Conservation (phyloP, 441 rosid species). For the Syzygium syzygioides region DNA sequence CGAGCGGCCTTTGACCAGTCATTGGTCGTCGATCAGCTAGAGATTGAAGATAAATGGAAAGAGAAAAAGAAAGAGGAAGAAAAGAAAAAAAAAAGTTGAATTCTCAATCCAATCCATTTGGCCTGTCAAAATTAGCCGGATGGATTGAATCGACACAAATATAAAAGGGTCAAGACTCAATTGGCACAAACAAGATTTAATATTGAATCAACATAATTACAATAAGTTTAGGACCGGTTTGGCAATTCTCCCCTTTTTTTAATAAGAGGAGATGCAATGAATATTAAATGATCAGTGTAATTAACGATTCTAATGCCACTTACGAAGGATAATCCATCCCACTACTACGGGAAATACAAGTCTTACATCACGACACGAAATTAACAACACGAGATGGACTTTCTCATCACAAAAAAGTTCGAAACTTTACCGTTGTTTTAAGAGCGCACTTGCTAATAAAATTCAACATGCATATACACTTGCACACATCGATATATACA, state of each 20-base stretch:
- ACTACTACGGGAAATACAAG: not conserved
- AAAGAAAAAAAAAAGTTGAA: too few relatives aligned
- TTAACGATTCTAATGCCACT: not conserved
- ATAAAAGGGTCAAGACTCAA: too few relatives aligned
- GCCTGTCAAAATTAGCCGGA: too few relatives aligned
- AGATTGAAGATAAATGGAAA: too few relatives aligned
- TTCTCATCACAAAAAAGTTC: fast-evolving
- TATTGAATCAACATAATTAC: too few relatives aligned
- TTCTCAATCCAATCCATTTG: too few relatives aligned
- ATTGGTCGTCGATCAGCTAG: too few relatives aligned
- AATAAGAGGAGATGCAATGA: not conserved
- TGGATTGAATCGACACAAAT: too few relatives aligned
- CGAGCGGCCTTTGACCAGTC: too few relatives aligned
- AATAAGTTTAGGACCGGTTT: too few relatives aligned
- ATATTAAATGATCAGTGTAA: not conserved
- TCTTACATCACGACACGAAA: not conserved
- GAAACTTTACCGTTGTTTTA: not conserved
- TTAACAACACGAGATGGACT: not conserved
- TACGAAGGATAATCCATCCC: not conserved
- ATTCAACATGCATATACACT: not conserved
- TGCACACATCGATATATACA: not conserved
- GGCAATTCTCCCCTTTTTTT: not conserved
- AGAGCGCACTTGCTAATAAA: not conserved
- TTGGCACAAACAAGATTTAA: too few relatives aligned
- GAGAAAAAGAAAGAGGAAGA: too few relatives aligned